Base-by-base conservation (phyloP, 2,329 filamentous ascomycete species). In the Delphinella strobiligena region DNA sequence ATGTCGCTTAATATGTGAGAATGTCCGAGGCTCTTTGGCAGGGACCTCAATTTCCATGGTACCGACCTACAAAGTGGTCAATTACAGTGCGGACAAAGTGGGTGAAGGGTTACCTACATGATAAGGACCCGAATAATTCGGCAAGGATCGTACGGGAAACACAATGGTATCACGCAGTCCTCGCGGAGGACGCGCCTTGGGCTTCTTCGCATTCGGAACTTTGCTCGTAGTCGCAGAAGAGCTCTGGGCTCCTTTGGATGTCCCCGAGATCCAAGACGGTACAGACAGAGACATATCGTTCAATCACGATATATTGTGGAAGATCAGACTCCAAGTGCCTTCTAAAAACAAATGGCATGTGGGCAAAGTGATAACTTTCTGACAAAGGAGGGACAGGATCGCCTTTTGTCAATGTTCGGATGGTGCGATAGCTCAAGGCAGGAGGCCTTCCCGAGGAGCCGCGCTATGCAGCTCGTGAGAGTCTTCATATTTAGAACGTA, bases 41-140 rank as follows among this genome's bases (percentile, higher is more conserved):
- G 71, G 69, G 0, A 74, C 60, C 53, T 75, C 71, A 30, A 74
- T 65, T 40, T 73, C 69, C 64, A 74, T 71, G n/a, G 61, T 61
- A 0, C 63, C 65, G 11, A 70, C 64, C 41, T 56, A 24, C 10
- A 15, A 14, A 19, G 4, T 14, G 11, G 18, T 17, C 17, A 31
- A 11, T 15, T 14, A 27, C 10, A 14, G 5, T 52, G n/a, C 56
- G 37, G 9, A 5, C 31, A 15, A 19, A 19, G 3, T 17, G 11
- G n/a, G 4, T 8, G 18, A 36, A 5, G 34, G n/a, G 11, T 11
- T 5, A 24, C 45, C 22, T 31, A 53, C 58, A 16, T 57, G 62
- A 48, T 74, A 74, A 1, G 69, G 69, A 0, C 71, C 71, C 4
- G 69, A 68, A 32, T 72, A 68, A 7, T 61, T 60, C 4, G 70